phyloP scores from a whole-genome alignment of 306 rosid species.

The Dryas octopetala region DNA sequence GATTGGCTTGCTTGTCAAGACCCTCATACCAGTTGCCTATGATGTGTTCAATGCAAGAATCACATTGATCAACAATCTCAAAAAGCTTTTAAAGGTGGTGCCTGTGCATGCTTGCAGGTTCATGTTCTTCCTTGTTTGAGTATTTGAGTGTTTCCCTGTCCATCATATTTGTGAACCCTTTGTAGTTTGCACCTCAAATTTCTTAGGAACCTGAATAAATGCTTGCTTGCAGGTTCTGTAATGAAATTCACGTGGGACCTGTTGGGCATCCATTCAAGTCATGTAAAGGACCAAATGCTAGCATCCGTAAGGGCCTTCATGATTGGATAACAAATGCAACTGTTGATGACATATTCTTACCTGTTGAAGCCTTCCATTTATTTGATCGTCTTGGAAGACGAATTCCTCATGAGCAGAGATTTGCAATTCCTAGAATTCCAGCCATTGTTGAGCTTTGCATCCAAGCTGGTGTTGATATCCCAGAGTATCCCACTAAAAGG shows the following conservation, averaged over 20 bases:
- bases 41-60: constrained; percentile 76
- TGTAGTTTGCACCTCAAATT: too few species aligned
- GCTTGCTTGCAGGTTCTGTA: constrained; percentile 64
- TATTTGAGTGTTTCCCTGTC: too few species aligned
- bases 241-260: constrained; percentile 89
- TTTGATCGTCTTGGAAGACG: constrained; percentile 77
- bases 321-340: constrained; percentile 65
- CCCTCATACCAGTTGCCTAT: constrained; percentile 70
- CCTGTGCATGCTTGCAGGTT: constrained; percentile 93
- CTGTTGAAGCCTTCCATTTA: constrained; percentile 82
- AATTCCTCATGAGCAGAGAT: constrained; percentile 73
- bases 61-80: constrained; percentile 79
- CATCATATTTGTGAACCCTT: too few species aligned
- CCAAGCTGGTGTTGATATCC: constrained; percentile 86
- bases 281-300: constrained; percentile 65
- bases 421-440: constrained; percentile 78
- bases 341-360: constrained; percentile 72
- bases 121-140: constrained; percentile 28
- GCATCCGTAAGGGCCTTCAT: constrained; percentile 67
- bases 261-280: constrained; percentile 95
- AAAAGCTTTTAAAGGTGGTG: constrained; percentile 78
- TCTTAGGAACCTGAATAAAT: background rate
- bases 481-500: constrained; percentile 71
- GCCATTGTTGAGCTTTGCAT: constrained; percentile 90
- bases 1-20: constrained; percentile 81